phyloP scores from a whole-genome alignment of 1,139 yeast species.

The Hemisphaericaspora subhashii region DNA sequence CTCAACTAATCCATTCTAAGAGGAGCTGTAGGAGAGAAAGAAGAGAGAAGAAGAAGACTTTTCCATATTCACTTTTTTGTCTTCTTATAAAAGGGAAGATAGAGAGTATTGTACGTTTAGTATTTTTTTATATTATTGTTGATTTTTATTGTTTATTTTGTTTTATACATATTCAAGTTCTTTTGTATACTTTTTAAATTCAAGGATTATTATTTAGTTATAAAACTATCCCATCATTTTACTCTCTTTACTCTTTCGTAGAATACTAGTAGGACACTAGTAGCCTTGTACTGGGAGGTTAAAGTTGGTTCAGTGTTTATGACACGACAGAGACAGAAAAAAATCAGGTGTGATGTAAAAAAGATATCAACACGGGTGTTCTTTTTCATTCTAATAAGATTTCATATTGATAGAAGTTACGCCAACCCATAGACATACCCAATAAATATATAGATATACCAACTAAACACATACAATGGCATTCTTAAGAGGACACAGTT shows the following conservation, averaged over 20 bases:
- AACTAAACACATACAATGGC: slow-evolving; percentile 8
- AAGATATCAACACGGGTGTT: too few species aligned
- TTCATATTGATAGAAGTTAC: too few species aligned
- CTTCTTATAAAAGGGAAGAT: not conserved
- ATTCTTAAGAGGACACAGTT: slow-evolving; percentile 13
- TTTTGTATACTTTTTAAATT: slow-evolving; percentile 5
- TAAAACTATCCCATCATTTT: not conserved
- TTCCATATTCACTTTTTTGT: slow-evolving; percentile 1
- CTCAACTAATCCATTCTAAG: slow-evolving; percentile 60
- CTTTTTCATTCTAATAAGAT: too few species aligned
- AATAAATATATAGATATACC: not conserved
- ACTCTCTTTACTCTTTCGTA: not conserved
- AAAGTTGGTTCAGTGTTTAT: too few species aligned
- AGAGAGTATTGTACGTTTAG: slow-evolving; percentile 10
- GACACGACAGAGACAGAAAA: too few species aligned
- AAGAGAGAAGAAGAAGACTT: too few species aligned
- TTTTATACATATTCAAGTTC: slow-evolving; percentile 6
- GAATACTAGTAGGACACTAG: not conserved
- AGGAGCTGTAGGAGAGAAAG: not conserved
- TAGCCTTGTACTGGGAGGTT: too few species aligned
- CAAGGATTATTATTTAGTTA: slow-evolving; percentile 2
- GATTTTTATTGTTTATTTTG: slow-evolving; percentile 5
- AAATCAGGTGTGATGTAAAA: too few species aligned
- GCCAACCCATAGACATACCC: too few species aligned
- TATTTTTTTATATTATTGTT: slow-evolving; percentile 7